Evolutionary conservation across 2,329 filamentous ascomycete genomes (phyloP).

Genomic region (Geosmithia morbida): DNA sequence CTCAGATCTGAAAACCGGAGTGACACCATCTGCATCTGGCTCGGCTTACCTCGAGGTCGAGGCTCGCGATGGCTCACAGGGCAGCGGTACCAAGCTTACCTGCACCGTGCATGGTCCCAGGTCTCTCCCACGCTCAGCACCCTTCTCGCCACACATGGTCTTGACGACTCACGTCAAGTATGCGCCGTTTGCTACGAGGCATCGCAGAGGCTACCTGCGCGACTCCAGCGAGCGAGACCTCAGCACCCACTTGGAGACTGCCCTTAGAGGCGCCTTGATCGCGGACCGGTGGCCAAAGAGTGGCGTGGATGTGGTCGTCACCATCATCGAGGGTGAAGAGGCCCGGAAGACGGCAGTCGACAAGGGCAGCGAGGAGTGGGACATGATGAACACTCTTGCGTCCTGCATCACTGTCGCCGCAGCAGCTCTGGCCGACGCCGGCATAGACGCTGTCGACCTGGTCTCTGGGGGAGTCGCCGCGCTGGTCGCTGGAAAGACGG

Average conservation of each 20-base stretch:
- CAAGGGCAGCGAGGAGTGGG: slow-evolving; percentile 55
- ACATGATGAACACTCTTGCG: slow-evolving; percentile 79
- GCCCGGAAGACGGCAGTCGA: slow-evolving; percentile 39
- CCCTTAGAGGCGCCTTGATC: slow-evolving; percentile 77
- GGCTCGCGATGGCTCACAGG: slow-evolving; percentile 26
- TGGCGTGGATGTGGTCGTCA: slow-evolving; percentile 88
- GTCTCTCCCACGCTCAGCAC: slow-evolving; percentile 75
- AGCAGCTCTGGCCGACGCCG: slow-evolving; percentile 83
- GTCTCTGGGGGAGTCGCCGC: slow-evolving; percentile 83
- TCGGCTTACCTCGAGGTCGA: slow-evolving; percentile 73
- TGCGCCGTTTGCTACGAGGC: slow-evolving; percentile 78
- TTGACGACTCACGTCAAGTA: slow-evolving; percentile 93
- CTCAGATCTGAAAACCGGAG: slow-evolving; percentile 77
- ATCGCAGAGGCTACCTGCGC: slow-evolving; percentile 71
- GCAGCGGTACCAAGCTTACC: slow-evolving; percentile 72
- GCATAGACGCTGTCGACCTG: slow-evolving; percentile 88
- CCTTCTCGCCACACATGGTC: slow-evolving; percentile 85
- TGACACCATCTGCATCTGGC: slow-evolving; percentile 85
- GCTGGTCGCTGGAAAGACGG: slow-evolving; percentile 35
- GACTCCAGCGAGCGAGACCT: slow-evolving; percentile 81
- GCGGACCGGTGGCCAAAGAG: slow-evolving; percentile 98
- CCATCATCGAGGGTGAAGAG: slow-evolving; percentile 85
- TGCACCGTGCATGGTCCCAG: slow-evolving; percentile 90
- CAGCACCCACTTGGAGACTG: slow-evolving; percentile 80
- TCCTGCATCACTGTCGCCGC: slow-evolving; percentile 90